phyloP scores from a whole-genome alignment of 306 rosid species.

The Senna tora region DNA sequence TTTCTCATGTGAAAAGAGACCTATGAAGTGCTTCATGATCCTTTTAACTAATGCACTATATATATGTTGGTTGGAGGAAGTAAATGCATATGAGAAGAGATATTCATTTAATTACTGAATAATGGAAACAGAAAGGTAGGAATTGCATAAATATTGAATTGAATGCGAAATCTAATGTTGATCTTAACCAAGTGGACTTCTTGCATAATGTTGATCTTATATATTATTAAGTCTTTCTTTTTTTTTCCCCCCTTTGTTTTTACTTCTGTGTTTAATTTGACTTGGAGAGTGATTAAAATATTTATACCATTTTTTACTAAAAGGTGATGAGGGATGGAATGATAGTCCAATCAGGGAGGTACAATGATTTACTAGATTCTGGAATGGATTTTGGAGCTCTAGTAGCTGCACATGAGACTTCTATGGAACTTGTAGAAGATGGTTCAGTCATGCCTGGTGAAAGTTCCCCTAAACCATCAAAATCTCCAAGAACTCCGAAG shows the following conservation, averaged over 20 bases:
- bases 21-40: too few species aligned
- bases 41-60: too few species aligned
- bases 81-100: too few species aligned
- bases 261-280: background rate
- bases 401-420: conserved; percentile 88
- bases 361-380: conserved; percentile 57
- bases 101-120: too few species aligned
- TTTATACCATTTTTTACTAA: conserved; percentile 8
- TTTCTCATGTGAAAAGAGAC: too few species aligned
- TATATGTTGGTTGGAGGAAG: too few species aligned
- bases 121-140: too few species aligned
- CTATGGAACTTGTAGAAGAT: conserved; percentile 93
- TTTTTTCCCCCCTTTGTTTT: background rate
- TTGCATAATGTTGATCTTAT: conserved; percentile 88
- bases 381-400: conserved; percentile 80
- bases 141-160: too few species aligned
- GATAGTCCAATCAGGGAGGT: conserved; percentile 85
- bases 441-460: conserved; percentile 47
- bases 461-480: conserved; percentile 42
- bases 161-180: too few species aligned
- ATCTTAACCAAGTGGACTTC: conserved; percentile 99
- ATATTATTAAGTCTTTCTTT: conserved; percentile 52
- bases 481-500: conserved; percentile 47
- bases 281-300: conserved; percentile 13
- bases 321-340: conserved; percentile 93